Evolutionary conservation across 805 yeast genomes (phyloP), one percentile per base, ranked within the genome.

Genomic region (Kodamaea nitidulidarum): DNA sequence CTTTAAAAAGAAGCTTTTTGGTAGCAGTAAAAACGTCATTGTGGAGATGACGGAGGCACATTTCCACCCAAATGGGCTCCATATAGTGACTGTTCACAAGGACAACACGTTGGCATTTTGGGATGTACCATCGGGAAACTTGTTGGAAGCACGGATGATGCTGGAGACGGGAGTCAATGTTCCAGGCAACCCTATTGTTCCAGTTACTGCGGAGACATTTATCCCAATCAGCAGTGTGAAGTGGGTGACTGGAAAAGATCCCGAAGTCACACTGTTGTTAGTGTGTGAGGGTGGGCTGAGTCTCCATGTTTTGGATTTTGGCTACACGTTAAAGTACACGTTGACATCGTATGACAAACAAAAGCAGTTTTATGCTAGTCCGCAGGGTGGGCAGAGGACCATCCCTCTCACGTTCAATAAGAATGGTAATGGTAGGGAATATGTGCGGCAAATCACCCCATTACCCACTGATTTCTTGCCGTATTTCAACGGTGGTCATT

Each of bases 31-130:
- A 37, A 66, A 57, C 15, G 57, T 67, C 4, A 43, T 60, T 3
- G 52, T 60, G 5, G 64, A 58, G 33, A 30, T 67, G 18, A 46
- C 40, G 4, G 73, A 80, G 36, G 81, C 95, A 0, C 67, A 77
- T 24, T 93, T 86, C 77, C 97, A 91, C 59, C 98, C 99, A 2
- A 88, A 88, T 54, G 96, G 98, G 0, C 72, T 88, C 32, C 95
- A 90, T 55, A 63, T 87, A 3, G 72, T 85, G 15, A 81, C 96
- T 0, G 73, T 79, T 2, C 95, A 91, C 58, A 80, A 68, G 15
- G 96, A 90, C 53, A 91, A 91, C 39, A 76, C 95, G 0, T 52
- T 93, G 26, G 95, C 79, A 1, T 93, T 93, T 54, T 93, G 98
- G 97, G 98, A 93, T 59, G 84, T 87, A 1, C 72, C 79, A 22